These are phyloP conservation scores for Petunia secreta DNA, from an alignment of 257 asterid species.

Conservation along the genomic window DNA sequence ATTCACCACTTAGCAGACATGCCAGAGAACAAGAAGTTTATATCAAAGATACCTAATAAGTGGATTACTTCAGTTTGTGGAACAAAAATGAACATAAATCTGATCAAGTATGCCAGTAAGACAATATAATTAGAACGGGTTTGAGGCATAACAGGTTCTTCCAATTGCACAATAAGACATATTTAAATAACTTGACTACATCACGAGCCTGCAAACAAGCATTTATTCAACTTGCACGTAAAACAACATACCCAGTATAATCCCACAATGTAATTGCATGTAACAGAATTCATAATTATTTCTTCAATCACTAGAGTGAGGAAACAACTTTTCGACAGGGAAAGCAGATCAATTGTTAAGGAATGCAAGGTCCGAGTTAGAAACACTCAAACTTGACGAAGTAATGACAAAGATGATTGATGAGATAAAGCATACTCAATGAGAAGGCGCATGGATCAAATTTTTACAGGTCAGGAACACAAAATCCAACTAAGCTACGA, in stretches of 20 bases:
- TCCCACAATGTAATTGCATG: neutral
- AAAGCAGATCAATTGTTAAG: neutral
- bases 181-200: slow-evolving; percentile 1
- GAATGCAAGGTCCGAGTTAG: neutral
- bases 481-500: no score
- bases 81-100: neutral
- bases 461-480: no score
- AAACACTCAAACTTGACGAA: neutral
- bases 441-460: no score
- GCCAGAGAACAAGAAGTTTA: neutral
- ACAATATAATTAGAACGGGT: neutral
- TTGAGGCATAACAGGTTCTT: neutral
- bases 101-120: neutral
- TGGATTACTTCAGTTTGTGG: neutral
- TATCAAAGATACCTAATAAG: slow-evolving; percentile 5
- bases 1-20: neutral
- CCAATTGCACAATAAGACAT: neutral
- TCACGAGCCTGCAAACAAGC: slow-evolving; percentile 12
- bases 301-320: neutral
- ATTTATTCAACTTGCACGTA: neutral
- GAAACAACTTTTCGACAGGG: neutral
- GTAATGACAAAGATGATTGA: neutral
- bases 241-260: no score
- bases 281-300: neutral
- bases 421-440: no score